Evolutionary conservation across 2,329 filamentous ascomycete species (phyloP).

Genomic region (Didymella lethalis): DNA sequence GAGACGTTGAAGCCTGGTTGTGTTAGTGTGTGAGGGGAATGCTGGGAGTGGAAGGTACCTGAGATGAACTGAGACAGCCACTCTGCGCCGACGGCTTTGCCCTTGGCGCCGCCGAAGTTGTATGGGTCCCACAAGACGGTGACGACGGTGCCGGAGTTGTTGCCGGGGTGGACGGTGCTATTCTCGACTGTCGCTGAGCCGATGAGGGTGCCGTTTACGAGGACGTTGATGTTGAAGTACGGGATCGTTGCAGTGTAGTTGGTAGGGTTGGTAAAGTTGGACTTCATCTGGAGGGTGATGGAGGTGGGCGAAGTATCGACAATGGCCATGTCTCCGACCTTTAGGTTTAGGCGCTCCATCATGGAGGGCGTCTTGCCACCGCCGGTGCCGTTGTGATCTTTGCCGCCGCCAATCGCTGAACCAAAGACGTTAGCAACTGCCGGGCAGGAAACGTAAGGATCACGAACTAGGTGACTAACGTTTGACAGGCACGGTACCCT

Average conservation of each 20-base stretch:
- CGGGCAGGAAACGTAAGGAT: constrained; percentile 33
- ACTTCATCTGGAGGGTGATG: constrained; percentile 71
- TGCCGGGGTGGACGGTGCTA: constrained; percentile 69
- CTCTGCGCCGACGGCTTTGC: constrained; percentile 69
- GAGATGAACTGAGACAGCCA: constrained; percentile 88
- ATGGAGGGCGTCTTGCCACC: constrained; percentile 1
- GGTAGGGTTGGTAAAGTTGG: constrained; percentile 92
- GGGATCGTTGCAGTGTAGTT: constrained; percentile 85
- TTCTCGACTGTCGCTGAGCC: constrained; percentile 76
- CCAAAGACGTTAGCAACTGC: constrained; percentile 44
- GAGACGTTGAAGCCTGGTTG: constrained; percentile 76
- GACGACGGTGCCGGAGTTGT: constrained; percentile 74
- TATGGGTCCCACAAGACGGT: constrained; percentile 78
- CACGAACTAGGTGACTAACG: constrained; percentile 75
- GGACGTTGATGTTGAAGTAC: constrained; percentile 76
- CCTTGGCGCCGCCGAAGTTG: constrained; percentile 67
- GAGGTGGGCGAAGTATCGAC: constrained; percentile 75
- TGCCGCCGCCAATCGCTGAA: constrained; percentile 50
- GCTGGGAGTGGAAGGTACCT: constrained; percentile 53
- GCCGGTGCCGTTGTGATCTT: constrained; percentile 49
- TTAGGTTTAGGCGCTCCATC: constrained; percentile 64
- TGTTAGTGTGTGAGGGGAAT: constrained; percentile 7
- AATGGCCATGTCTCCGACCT: constrained; percentile 75
- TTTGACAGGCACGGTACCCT: constrained; percentile 89
- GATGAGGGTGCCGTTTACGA: constrained; percentile 75